phyloP scores from a whole-genome alignment of 139 green algal species.

The Trebouxia sp. region DNA sequence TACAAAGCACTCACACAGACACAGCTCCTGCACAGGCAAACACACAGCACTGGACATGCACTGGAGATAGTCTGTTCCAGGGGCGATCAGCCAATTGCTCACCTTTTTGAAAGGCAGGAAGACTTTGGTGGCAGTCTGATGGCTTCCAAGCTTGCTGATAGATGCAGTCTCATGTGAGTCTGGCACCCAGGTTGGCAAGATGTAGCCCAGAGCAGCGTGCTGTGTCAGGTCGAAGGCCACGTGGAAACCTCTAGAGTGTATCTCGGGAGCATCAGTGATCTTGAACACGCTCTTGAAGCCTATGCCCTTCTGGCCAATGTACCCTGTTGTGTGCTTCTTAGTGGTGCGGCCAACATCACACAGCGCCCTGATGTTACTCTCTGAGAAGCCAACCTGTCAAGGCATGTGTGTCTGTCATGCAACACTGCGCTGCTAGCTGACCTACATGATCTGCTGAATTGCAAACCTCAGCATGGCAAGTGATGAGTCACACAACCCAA shows the following conservation, averaged over 20 bases:
- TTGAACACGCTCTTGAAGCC: slow-evolving; percentile 30
- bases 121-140: not conserved
- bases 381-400: slow-evolving; percentile 11
- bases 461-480: no score
- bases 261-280: slow-evolving; percentile 26
- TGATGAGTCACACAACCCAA: no score
- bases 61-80: no score
- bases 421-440: no score
- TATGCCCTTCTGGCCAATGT: slow-evolving; percentile 30
- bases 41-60: no score
- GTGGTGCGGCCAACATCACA: slow-evolving; percentile 24
- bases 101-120: slow-evolving; percentile 20
- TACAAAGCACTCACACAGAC: no score
- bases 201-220: slow-evolving; percentile 8
- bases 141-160: slow-evolving; percentile 6
- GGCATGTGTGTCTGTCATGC: not conserved
- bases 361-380: slow-evolving; percentile 25
- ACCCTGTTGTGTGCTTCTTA: slow-evolving; percentile 20
- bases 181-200: slow-evolving; percentile 17
- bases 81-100: no score
- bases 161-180: not conserved
- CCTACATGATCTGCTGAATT: no score
- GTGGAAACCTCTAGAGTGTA: slow-evolving; percentile 25
- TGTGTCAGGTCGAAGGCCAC: slow-evolving; percentile 12
- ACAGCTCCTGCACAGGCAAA: no score